These are phyloP conservation scores for Colletotrichum magnum DNA, from an alignment of 2,329 filamentous ascomycete species.

Conservation along the genomic window DNA sequence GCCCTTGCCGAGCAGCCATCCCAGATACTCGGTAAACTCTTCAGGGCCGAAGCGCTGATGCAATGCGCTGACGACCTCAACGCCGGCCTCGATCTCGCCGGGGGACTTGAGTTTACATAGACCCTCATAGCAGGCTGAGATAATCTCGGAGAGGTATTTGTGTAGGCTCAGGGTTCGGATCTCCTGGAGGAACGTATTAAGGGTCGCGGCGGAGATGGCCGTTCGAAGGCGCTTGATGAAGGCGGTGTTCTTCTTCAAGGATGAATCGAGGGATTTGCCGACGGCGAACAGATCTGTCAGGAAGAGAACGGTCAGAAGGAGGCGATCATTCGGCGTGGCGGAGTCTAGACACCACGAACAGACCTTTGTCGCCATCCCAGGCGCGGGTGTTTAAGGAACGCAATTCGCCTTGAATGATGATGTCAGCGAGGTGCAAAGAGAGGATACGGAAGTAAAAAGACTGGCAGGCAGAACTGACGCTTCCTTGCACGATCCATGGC, in stretches of 20 bases:
- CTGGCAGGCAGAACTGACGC: constrained; percentile 60
- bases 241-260: constrained; percentile 97
- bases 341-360: constrained; percentile 43
- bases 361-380: constrained; percentile 92
- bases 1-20: constrained; percentile 92
- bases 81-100: constrained; percentile 90
- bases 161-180: constrained; percentile 91
- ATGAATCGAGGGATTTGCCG: constrained; percentile 88
- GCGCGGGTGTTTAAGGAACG: constrained; percentile 88
- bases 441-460: background rate
- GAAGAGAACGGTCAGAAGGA: constrained; percentile 34
- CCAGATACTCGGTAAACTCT: constrained; percentile 92
- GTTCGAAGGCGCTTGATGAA: constrained; percentile 98
- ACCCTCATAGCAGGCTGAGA: constrained; percentile 95
- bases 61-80: constrained; percentile 94
- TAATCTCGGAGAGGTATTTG: constrained; percentile 97
- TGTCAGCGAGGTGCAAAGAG: constrained; percentile 19
- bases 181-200: constrained; percentile 89
- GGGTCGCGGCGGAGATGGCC: constrained; percentile 83
- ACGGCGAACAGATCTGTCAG: constrained; percentile 81
- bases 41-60: constrained; percentile 93
- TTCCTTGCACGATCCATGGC: constrained; percentile 76
- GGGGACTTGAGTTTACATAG: constrained; percentile 92
- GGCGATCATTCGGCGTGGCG: constrained; percentile 24
- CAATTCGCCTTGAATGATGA: constrained; percentile 78